These are phyloP conservation scores for Hypoxylon rubiginosum DNA, from an alignment of 2,329 filamentous ascomycete species.

Conservation along the genomic window DNA sequence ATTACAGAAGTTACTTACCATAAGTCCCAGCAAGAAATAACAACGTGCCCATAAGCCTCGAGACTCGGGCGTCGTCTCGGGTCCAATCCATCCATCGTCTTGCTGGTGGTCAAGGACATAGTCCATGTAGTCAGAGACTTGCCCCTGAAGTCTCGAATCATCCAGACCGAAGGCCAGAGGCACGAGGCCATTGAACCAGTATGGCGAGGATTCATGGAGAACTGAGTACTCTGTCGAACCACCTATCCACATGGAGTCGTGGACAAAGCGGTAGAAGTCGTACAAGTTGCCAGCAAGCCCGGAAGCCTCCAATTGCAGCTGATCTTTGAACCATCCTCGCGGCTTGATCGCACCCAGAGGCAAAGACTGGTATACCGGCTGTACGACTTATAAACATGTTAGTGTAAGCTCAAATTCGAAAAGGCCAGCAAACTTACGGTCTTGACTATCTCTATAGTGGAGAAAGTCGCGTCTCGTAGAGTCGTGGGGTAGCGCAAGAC, in stretches of 20 bases:
- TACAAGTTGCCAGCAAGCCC: constrained; percentile 54
- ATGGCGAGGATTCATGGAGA: constrained; percentile 68
- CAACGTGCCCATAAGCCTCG: constrained; percentile 68
- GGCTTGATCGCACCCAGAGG: constrained; percentile 49
- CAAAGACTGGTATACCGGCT: constrained; percentile 47
- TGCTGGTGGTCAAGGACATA: constrained; percentile 64
- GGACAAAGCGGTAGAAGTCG: constrained; percentile 69
- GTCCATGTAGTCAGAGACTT: constrained; percentile 61
- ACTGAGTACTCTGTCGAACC: constrained; percentile 65
- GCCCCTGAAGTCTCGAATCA: constrained; percentile 62
- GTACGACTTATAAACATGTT: constrained; percentile 43
- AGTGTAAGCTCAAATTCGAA: constrained; percentile 12
- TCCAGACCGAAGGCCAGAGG: constrained; percentile 66
- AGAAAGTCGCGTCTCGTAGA: not conserved
- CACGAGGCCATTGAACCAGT: constrained; percentile 71
- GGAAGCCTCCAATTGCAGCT: constrained; percentile 45
- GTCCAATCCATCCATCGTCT: constrained; percentile 70
- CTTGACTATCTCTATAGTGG: constrained; percentile 19
- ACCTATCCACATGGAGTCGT: constrained; percentile 65
- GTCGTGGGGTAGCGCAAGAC: constrained; percentile 31
- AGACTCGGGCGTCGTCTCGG: constrained; percentile 58
- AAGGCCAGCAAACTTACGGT: constrained; percentile 22
- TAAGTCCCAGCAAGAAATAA: constrained; percentile 64
- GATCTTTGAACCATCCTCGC: constrained; percentile 49
- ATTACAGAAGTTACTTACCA: constrained; percentile 41